A percentile compares a stretch with the other conserved stretches of the same genome.
Evolutionary conservation across 768 basidiomycete genomes (phyloP).

Genomic region (Tricholoma terreum): DNA sequence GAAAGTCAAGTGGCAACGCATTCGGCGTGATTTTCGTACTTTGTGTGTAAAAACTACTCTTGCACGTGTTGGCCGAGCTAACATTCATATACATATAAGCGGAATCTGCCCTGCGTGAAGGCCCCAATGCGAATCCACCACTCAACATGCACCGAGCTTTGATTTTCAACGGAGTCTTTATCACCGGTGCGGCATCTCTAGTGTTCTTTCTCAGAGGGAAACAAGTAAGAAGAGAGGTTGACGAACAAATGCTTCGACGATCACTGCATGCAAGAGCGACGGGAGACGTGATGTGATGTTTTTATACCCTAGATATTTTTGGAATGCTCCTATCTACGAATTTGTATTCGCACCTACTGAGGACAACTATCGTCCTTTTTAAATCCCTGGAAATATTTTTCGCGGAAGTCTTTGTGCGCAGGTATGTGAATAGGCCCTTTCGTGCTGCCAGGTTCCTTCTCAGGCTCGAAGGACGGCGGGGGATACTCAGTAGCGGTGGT

Average conservation of each 20-base stretch:
- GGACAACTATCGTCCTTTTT: slow-evolving; percentile 34
- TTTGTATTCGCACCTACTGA: background rate
- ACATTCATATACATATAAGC: slow-evolving; percentile 33
- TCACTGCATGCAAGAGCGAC: background rate
- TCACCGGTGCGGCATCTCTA: slow-evolving; percentile 34
- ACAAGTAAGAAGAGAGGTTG: slow-evolving; percentile 60
- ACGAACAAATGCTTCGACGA: slow-evolving; percentile 46
- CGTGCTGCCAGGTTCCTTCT: slow-evolving; percentile 10
- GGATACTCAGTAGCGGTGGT: slow-evolving; percentile 40
- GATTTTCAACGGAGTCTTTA: slow-evolving; percentile 61
- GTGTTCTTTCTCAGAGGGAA: slow-evolving; percentile 56
- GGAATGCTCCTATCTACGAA: background rate
- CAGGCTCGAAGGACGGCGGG: slow-evolving; percentile 53
- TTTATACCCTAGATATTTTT: background rate
- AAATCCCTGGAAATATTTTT: slow-evolving; percentile 86
- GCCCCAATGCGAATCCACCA: slow-evolving; percentile 59
- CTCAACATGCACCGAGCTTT: slow-evolving; percentile 67
- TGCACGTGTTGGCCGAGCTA: background rate
- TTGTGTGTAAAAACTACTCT: slow-evolving; percentile 35
- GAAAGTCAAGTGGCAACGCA: slow-evolving; percentile 57
- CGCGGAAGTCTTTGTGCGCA: slow-evolving; percentile 86
- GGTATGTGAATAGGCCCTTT: slow-evolving; percentile 48
- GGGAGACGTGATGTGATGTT: background rate
- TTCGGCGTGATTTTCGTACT: slow-evolving; percentile 61
- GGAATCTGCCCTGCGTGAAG: slow-evolving; percentile 65